Percentiles rank a stretch among this genome's conserved stretches.
Evolutionary conservation across 345 rosid genomes (phyloP).

Genomic region (Gynandropsis gynandra): DNA sequence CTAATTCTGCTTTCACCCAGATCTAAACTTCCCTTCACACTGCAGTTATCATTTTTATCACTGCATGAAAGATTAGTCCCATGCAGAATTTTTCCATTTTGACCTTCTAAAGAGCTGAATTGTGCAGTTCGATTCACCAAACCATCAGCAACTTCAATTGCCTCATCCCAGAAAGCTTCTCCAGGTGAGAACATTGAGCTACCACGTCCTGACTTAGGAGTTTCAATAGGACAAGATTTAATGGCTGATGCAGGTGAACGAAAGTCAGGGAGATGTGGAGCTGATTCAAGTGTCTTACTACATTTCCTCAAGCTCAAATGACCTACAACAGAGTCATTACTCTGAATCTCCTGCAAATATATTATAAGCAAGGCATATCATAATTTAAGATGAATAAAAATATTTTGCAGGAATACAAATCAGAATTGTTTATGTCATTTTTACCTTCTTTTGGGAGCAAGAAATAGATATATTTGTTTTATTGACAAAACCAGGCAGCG

Average conservation of each 20-base stretch:
- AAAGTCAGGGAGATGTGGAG: conserved; percentile 34
- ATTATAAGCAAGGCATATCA: conserved; percentile 9
- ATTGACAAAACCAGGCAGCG: conserved; percentile 27
- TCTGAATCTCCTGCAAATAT: conserved; percentile 31
- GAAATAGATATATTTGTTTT: conserved; percentile 27
- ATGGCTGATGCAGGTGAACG: conserved; percentile 57
- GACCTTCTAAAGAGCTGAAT: conserved; percentile 26
- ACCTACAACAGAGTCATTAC: conserved; percentile 25
- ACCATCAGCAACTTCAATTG: conserved; percentile 86
- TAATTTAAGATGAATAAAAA: conserved; percentile 13
- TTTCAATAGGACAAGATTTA: conserved; percentile 35
- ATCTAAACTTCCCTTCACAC: conserved; percentile 31
- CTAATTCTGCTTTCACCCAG: conserved; percentile 39
- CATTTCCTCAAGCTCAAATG: conserved; percentile 60
- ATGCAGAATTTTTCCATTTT: conserved; percentile 18
- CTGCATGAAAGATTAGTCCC: conserved; percentile 22
- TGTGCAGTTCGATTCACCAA: conserved; percentile 37
- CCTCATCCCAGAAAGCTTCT: conserved; percentile 97
- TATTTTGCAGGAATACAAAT: conserved; percentile 8
- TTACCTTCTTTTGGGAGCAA: conserved; percentile 41
- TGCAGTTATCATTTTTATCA: conserved; percentile 26
- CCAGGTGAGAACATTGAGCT: conserved; percentile 92
- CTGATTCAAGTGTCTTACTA: conserved; percentile 34
- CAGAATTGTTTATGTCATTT: neutral
- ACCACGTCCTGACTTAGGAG: conserved; percentile 73